Evolutionary conservation across 2,329 filamentous ascomycete genomes (phyloP), one percentile per base, ranked within the genome.

Genomic region (Paracoccidioides brasiliensis): DNA sequence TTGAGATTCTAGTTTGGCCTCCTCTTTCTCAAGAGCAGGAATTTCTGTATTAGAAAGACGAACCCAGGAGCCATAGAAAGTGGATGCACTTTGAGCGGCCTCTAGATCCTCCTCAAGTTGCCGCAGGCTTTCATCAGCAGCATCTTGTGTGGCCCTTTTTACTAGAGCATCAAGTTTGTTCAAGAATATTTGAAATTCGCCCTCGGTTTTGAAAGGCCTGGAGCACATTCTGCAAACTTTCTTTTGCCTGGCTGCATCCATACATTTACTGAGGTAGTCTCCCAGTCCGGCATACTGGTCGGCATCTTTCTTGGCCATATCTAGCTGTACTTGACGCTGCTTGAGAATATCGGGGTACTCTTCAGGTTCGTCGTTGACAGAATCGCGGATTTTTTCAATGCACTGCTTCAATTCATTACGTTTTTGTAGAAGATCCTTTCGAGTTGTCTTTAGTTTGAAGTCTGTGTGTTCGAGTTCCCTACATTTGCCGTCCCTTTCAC

Each of bases 201-300:
- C 37, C 71, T 78, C 61, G 75, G 74, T 64, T 55, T 81, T 69
- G 67, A 95, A 90, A 3, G 76, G 70, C 54, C 89, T 81, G 45
- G 81, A 78, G 66, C 91, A 97, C 28, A 93, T 80, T 38, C 82
- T 79, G 67, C 91, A 97, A 46, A 79, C 80, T 62, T 88, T 86
- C 54, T 86, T 80, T 38, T 81, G 76, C 55, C 85, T 78, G 9
- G 87, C 79, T 28, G 77, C 78, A 40, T 81, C 77, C 52, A 88
- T 74, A 64, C 85, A 89, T 53, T 81, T 80, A 46, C 74, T 74
- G 67, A 87, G 90, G 67, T 88, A 94, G 12, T 84, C 78, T 50
- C 83, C 80, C 59, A 90, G 76, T 35, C 83, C 81, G 52, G 82
- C 81, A 60, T 62, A 86, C 53, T 86, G 81, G 55, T 82, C 84